Evolutionary conservation across 768 basidiomycete species (phyloP).

Genomic region (Amanita fuliginea): DNA sequence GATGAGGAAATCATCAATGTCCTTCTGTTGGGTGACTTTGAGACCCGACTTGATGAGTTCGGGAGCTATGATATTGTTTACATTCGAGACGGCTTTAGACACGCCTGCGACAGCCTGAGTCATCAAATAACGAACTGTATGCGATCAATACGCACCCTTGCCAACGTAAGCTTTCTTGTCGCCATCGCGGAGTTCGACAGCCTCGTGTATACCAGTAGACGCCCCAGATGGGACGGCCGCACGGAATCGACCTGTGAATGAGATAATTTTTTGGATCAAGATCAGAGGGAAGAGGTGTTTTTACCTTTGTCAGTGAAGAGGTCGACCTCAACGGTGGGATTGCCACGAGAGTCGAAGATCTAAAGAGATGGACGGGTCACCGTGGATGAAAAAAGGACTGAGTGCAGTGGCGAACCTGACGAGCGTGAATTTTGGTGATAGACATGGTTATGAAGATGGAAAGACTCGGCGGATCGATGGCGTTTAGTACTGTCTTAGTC

Average conservation of each 20-base stretch:
- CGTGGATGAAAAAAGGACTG: background rate
- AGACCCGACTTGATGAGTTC: conserved; percentile 77
- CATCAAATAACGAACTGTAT: background rate
- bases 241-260: conserved; percentile 69
- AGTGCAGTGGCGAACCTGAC: conserved; percentile 51
- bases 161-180: conserved; percentile 91
- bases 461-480: conserved; percentile 23
- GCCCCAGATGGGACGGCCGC: conserved; percentile 97
- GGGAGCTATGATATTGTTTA: conserved; percentile 86
- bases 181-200: conserved; percentile 96
- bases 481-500: conserved; percentile 22
- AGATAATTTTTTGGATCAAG: background rate
- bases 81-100: conserved; percentile 84
- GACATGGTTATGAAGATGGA: conserved; percentile 54
- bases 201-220: conserved; percentile 96
- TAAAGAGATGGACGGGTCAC: conserved; percentile 20
- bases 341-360: conserved; percentile 99
- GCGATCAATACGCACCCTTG: conserved; percentile 54
- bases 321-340: conserved; percentile 95
- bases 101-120: conserved; percentile 50
- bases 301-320: conserved; percentile 79
- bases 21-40: conserved; percentile 83
- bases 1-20: conserved; percentile 96
- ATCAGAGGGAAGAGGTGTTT: conserved; percentile 2
- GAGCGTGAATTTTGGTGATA: conserved; percentile 83